Evolutionary conservation across 2,329 filamentous ascomycete genomes (phyloP), one percentile per base, ranked within the genome.

Genomic region (Fusarium temperatum): DNA sequence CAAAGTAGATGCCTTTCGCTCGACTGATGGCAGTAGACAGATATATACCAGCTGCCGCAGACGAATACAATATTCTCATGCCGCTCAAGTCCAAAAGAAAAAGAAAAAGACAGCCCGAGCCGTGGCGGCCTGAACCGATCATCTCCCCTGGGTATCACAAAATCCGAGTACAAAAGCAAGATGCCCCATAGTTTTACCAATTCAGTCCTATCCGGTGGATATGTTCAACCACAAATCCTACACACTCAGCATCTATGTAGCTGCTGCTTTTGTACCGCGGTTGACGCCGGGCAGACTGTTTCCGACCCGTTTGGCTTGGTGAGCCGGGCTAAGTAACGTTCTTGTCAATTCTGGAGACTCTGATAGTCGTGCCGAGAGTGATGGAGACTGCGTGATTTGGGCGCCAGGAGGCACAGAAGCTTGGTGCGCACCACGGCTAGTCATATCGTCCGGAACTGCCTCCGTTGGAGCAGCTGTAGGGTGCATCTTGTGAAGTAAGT

Each of bases 401-500:
- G 68, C 72, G 44, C 78, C 41, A 10, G 75, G 51, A 24, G 76
- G 63, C 17, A 51, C 65, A 38, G 65, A 36, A 32, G 55, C 56
- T 44, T 78, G 75, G 32, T 75, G 75, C 51, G 58, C 42, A 74
- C 77, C 68, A 74, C 80, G 64, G n/a, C 68, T 68, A 35, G 63
- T 58, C 15, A 59, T 42, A 22, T 58, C 58, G 18, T 76, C 73
- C 24, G 50, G 30, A 42, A 58, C 58, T 18, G 69, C 59, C 22
- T 75, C 68, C 18, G 42, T 32, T 54, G 73, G 53, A 72, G 54
- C 53, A 57, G 73, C 44, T 80, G 77, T 82, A 45, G 84, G 82
- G 47, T 84, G 81, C 60, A 84, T 80, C 71, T 89, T 88, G 79
- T 94, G 91, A 15, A 90, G 68, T n/a, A 92, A 91, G 79, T 94